Evolutionary conservation across 1,284 basidiomycete species (phyloP).

Genomic region (Trichosporon coremiiforme): DNA sequence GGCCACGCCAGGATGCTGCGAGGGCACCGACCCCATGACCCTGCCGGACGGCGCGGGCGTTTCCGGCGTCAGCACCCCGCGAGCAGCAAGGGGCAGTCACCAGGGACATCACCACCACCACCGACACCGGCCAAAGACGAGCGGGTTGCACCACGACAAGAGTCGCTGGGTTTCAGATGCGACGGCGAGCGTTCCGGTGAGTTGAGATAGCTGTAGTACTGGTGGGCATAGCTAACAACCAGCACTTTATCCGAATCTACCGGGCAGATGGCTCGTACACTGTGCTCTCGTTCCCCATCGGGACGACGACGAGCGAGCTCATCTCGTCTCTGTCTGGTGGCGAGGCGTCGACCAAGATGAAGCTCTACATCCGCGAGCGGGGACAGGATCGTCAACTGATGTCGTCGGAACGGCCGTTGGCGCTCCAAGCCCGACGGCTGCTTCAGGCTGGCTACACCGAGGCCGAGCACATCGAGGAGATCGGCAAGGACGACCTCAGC

Average conservation of each 20-base stretch:
- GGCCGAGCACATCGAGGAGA: constrained; percentile 74
- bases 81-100: constrained; percentile 12
- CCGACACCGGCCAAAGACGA: neutral
- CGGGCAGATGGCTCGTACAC: constrained; percentile 73
- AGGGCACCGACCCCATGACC: neutral
- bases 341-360: constrained; percentile 63
- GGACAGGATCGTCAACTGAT: constrained; percentile 81
- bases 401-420: constrained; percentile 78
- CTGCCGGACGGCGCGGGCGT: neutral
- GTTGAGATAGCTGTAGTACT: neutral
- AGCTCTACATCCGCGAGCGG: constrained; percentile 78
- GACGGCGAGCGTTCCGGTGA: constrained; percentile 7
- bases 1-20: neutral
- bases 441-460: constrained; percentile 89
- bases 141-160: constrained; percentile 11
- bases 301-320: constrained; percentile 71
- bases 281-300: constrained; percentile 67
- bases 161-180: neutral
- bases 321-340: constrained; percentile 61
- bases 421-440: constrained; percentile 79
- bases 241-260: constrained; percentile 70
- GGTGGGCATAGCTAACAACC: neutral
- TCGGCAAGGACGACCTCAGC: constrained; percentile 78
- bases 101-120: constrained; percentile 20
- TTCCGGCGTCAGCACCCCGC: neutral